phyloP scores from a whole-genome alignment of 768 basidiomycete genomes.

The Phaeotremella skinneri region DNA sequence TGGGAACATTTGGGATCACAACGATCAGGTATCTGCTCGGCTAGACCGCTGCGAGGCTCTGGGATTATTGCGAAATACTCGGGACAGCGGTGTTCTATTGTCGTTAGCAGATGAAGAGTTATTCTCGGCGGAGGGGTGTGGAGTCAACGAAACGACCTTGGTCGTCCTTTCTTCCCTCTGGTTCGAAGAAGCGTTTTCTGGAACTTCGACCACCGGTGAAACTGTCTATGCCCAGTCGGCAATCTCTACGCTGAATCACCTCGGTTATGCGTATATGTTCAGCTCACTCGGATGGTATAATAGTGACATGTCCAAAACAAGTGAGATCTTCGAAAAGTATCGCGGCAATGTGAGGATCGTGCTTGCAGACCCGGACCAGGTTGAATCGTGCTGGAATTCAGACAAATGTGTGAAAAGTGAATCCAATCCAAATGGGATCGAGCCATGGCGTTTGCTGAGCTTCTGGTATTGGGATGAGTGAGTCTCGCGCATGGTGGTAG shows the following conservation, averaged over 20 bases:
- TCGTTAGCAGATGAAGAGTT: slow-evolving; percentile 22
- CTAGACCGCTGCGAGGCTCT: slow-evolving; percentile 34
- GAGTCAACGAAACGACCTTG: slow-evolving; percentile 39
- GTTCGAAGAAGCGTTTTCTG: slow-evolving; percentile 38
- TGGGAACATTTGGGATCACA: slow-evolving; percentile 42
- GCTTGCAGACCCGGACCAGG: slow-evolving; percentile 39
- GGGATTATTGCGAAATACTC: slow-evolving; percentile 33
- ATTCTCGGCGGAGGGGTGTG: slow-evolving; percentile 29
- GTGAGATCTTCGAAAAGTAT: slow-evolving; percentile 30
- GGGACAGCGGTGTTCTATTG: background rate
- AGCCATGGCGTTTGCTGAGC: slow-evolving; percentile 36
- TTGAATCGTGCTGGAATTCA: slow-evolving; percentile 27
- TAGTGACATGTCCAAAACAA: slow-evolving; percentile 36
- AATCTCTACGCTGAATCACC: slow-evolving; percentile 36
- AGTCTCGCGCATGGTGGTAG: slow-evolving; percentile 8
- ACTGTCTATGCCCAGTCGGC: slow-evolving; percentile 36
- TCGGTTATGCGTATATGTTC: slow-evolving; percentile 39
- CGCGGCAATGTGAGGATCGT: slow-evolving; percentile 33
- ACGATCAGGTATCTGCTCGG: slow-evolving; percentile 25
- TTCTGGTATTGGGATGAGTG: slow-evolving; percentile 46
- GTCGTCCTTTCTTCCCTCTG: slow-evolving; percentile 38
- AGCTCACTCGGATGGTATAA: slow-evolving; percentile 43
- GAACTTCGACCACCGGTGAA: slow-evolving; percentile 26
- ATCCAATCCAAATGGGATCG: slow-evolving; percentile 30
- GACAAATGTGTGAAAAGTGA: slow-evolving; percentile 30